A percentile compares a stretch with the other conserved stretches of the same genome.
Conservation (phyloP, 768 basidiomycete genomes). For the Pilatotrama ljubarskyi region DNA sequence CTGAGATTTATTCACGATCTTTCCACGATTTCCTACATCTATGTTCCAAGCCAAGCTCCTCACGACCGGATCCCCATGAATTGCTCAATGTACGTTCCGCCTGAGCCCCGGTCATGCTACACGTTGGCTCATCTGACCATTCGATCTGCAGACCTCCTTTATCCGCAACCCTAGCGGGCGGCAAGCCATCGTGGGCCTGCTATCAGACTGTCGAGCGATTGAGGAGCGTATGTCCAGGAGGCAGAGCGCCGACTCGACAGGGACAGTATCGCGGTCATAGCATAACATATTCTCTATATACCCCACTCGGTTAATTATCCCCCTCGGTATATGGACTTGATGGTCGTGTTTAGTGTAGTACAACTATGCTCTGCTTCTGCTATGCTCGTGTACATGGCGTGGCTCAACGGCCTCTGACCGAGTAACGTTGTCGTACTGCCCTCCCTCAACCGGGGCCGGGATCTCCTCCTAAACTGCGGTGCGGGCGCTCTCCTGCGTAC, state of each 20-base stretch:
- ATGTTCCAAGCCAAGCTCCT: conserved; percentile 61
- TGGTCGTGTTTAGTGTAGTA: conserved; percentile 20
- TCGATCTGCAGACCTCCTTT: conserved; percentile 53
- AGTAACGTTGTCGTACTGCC: background rate
- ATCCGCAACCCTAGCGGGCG: conserved; percentile 70
- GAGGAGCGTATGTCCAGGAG: conserved; percentile 44
- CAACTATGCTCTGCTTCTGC: conserved; percentile 19
- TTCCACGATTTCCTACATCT: conserved; percentile 73
- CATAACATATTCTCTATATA: conserved; percentile 24
- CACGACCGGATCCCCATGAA: conserved; percentile 56
- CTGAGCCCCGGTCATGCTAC: background rate
- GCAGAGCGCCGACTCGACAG: conserved; percentile 29
- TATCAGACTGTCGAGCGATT: conserved; percentile 66
- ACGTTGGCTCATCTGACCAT: background rate
- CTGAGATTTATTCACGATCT: conserved; percentile 60
- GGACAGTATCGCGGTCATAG: conserved; percentile 31
- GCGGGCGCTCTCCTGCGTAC: too few species aligned
- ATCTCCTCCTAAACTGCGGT: too few species aligned
- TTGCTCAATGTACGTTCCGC: conserved; percentile 53
- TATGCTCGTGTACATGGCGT: background rate
- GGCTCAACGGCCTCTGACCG: background rate
- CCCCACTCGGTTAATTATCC: conserved; percentile 27
- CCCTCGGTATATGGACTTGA: conserved; percentile 13
- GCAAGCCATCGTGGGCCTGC: conserved; percentile 62
- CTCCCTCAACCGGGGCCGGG: background rate